Percentiles rank a stretch among this genome's conserved stretches.
These are phyloP conservation scores for Citrus sp. DNA, from an alignment of 345 rosid genomes.

Conservation along the genomic window DNA sequence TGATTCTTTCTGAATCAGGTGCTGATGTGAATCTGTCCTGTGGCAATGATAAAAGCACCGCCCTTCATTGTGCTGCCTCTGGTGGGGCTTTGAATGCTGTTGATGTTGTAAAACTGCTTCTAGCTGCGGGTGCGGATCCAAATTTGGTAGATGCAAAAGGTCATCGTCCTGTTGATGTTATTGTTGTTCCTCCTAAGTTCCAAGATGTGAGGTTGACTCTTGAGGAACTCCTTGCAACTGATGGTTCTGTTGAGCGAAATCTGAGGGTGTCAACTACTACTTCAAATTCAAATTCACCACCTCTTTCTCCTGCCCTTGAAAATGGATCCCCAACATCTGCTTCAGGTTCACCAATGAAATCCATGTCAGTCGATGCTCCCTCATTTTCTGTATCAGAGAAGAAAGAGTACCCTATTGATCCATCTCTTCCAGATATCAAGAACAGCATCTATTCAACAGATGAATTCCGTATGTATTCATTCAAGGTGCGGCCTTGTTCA, in stretches of 20 bases:
- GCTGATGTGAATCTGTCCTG: constrained; percentile 73
- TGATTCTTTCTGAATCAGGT: constrained; percentile 64
- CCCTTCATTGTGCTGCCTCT: constrained; percentile 92
- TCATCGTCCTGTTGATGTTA: constrained; percentile 69
- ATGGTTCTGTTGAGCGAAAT: constrained; percentile 46
- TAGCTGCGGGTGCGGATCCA: constrained; percentile 81
- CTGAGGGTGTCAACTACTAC: constrained; percentile 45
- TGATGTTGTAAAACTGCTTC: constrained; percentile 72
- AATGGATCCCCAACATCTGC: constrained; percentile 52
- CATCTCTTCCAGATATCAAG: constrained; percentile 93
- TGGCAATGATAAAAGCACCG: constrained; percentile 68
- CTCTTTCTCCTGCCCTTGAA: constrained; percentile 56
- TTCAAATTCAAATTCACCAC: constrained; percentile 46
- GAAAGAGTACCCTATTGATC: constrained; percentile 90
- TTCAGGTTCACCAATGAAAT: constrained; percentile 49
- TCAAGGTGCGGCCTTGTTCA: constrained; percentile 91
- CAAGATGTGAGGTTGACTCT: constrained; percentile 48
- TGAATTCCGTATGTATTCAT: constrained; percentile 95
- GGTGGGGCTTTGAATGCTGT: constrained; percentile 82
- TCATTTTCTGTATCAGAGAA: constrained; percentile 42
- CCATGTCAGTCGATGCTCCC: constrained; percentile 29
- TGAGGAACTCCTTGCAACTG: constrained; percentile 61
- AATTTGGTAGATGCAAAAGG: constrained; percentile 57
- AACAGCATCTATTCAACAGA: constrained; percentile 91
- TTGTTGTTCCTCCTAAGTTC: constrained; percentile 79